These are phyloP conservation scores for Scenedesmus sp. DNA, from an alignment of 163 green algal species.

Conservation along the genomic window DNA sequence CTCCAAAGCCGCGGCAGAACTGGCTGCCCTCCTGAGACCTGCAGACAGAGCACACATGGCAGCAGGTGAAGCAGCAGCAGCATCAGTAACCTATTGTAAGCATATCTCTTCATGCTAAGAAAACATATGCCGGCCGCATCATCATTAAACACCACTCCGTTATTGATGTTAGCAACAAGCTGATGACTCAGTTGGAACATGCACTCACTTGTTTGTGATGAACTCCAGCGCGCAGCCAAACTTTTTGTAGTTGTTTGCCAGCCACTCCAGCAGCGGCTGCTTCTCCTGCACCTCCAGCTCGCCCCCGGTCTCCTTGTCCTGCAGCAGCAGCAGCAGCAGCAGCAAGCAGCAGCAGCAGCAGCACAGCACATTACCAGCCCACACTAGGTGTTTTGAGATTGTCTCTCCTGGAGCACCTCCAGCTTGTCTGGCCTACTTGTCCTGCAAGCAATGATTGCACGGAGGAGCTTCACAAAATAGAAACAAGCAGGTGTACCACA, in stretches of 20 bases:
- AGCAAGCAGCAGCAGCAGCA: background rate
- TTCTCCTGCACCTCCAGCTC: conserved; percentile 97
- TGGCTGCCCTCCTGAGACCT: conserved; percentile 95
- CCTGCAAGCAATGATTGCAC: background rate
- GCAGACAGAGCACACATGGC: background rate
- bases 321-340: background rate
- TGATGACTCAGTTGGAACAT: background rate
- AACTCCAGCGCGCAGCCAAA: conserved; percentile 99
- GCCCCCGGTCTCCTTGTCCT: conserved; percentile 87
- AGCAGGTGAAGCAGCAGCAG: background rate
- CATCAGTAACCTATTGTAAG: background rate
- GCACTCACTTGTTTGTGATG: conserved; percentile 93
- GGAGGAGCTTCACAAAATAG: too few relatives aligned
- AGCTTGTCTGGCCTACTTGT: background rate
- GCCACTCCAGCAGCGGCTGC: conserved; percentile 96
- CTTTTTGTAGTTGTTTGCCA: conserved; percentile 99
- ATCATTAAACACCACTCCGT: background rate
- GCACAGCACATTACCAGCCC: background rate
- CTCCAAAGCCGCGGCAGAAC: conserved; percentile 98
- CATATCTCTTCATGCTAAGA: too few relatives aligned
- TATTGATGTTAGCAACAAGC: background rate
- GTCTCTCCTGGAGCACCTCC: background rate
- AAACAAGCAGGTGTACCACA: too few relatives aligned
- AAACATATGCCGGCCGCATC: background rate
- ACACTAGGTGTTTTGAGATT: background rate